Percentiles rank a stretch among this genome's conserved stretches.
Evolutionary conservation across 2,329 filamentous ascomycete species (phyloP).

Genomic region (Diaporthe citriasiana): DNA sequence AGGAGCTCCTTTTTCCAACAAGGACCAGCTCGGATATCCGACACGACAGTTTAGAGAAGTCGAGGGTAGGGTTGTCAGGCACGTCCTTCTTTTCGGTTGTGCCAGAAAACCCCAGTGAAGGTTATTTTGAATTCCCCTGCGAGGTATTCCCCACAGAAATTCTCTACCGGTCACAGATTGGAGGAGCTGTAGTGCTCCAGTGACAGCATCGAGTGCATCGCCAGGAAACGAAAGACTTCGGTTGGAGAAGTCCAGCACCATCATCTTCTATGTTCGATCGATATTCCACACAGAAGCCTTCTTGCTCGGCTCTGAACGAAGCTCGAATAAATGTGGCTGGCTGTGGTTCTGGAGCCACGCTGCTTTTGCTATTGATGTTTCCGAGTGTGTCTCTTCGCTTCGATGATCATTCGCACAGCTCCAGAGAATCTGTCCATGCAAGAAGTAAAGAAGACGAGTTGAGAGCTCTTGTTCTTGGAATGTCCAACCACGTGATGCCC

Average conservation of each 20-base stretch:
- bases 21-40: background rate
- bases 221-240: background rate
- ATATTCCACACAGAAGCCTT: background rate
- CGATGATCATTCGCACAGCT: background rate
- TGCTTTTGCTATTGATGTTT: background rate
- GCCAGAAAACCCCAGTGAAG: background rate
- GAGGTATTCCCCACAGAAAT: background rate
- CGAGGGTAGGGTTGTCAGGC: background rate
- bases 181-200: background rate
- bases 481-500: background rate
- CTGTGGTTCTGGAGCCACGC: background rate
- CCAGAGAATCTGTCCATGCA: background rate
- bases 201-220: background rate
- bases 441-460: background rate
- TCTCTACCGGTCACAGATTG: background rate
- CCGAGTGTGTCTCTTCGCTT: background rate
- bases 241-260: background rate
- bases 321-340: background rate
- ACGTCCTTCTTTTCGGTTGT: background rate
- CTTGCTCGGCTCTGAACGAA: background rate
- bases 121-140: background rate
- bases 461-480: slow-evolving; percentile 1
- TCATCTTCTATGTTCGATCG: background rate
- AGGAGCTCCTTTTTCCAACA: too few species aligned
- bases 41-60: background rate